A percentile compares a stretch with the other conserved stretches of the same genome.
These are phyloP conservation scores for Kuraishia hungarica DNA, from an alignment of 805 yeast genomes.

Conservation along the genomic window DNA sequence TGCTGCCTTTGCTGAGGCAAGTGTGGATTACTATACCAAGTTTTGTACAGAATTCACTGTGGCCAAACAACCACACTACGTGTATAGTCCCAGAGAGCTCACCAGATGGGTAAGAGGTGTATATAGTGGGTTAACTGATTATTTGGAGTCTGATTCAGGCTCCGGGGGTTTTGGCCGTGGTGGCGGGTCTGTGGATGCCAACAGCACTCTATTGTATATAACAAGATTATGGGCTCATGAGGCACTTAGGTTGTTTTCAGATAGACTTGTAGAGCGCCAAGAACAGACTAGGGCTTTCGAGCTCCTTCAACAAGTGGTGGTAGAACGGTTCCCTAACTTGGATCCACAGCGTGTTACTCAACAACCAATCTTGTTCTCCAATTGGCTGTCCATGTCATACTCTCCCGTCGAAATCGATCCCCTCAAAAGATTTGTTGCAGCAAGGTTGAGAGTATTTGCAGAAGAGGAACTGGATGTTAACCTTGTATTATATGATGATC, in stretches of 20 bases:
- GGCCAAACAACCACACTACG: conserved; percentile 44
- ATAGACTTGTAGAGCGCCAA: conserved; percentile 42
- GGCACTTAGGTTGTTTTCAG: conserved; percentile 68
- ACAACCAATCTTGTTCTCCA: conserved; percentile 57
- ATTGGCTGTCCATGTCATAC: conserved; percentile 66
- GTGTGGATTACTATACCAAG: conserved; percentile 51
- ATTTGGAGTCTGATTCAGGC: not conserved
- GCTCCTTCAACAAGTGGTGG: conserved; percentile 24
- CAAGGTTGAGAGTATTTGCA: conserved; percentile 59
- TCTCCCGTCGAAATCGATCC: conserved; percentile 41
- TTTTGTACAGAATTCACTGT: conserved; percentile 33
- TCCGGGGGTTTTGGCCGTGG: too few species aligned
- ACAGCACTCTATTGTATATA: conserved; percentile 31
- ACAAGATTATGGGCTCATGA: conserved; percentile 76
- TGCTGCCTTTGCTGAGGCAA: conserved; percentile 45
- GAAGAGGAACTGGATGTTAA: conserved; percentile 68
- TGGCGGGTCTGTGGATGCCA: conserved; percentile 17
- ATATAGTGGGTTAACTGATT: conserved; percentile 28
- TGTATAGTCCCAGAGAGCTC: conserved; percentile 84
- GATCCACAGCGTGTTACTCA: conserved; percentile 25
- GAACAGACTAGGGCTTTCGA: conserved; percentile 44
- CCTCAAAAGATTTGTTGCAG: conserved; percentile 45
- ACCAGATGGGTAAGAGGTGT: conserved; percentile 86
- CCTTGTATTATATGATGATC: conserved; percentile 57
- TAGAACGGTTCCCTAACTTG: conserved; percentile 35